Evolutionary conservation across 2,329 filamentous ascomycete genomes (phyloP), one percentile per base, ranked within the genome.

Genomic region (Phoma sp.): DNA sequence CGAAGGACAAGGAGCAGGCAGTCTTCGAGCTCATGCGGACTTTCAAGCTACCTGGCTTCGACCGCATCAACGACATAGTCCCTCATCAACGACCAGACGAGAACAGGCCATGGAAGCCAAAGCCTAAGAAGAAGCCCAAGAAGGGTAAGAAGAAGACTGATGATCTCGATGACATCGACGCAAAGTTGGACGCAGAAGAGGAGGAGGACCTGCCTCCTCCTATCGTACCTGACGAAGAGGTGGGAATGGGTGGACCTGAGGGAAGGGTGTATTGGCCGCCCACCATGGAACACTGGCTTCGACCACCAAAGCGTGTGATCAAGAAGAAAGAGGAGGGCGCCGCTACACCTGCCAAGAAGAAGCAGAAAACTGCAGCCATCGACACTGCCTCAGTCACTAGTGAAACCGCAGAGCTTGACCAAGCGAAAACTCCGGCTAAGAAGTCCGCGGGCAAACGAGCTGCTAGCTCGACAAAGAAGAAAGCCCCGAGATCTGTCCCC

Each of bases 1-100:
- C 93, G 42, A 98, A 98, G 73, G 93, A 97, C 70, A 98, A 98
- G 75, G 93, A 98, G 72, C 93, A 98, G 74, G 92, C 93, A 0
- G 91, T 97, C 0, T 96, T 98, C 66, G 91, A 96, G 60, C 81
- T 98, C 14, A 97, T 97, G 92, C 84, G 89, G 22, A 92, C 82
- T 0, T 96, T 92, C 73, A 92, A 88, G 65, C 80, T 98, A 0
- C 90, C 92, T 0, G 92, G 92, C 0, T 90, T 87, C 76, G 82
- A 95, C 18, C 82, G 76, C 0, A 86, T 96, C 69, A 89, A 89
- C 62, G 86, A 96, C 49, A 79, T 98, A 1, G 79, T 93, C 2
- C 92, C 93, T 0, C 83, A 93, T 68, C 85, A 88, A 52, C 83
- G 93, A 0, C 80, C 83, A 2, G 93, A 96, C 63, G 90, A 96